Base-by-base conservation (phyloP, 2,329 filamentous ascomycete species). In the Alternaria arbusti region DNA sequence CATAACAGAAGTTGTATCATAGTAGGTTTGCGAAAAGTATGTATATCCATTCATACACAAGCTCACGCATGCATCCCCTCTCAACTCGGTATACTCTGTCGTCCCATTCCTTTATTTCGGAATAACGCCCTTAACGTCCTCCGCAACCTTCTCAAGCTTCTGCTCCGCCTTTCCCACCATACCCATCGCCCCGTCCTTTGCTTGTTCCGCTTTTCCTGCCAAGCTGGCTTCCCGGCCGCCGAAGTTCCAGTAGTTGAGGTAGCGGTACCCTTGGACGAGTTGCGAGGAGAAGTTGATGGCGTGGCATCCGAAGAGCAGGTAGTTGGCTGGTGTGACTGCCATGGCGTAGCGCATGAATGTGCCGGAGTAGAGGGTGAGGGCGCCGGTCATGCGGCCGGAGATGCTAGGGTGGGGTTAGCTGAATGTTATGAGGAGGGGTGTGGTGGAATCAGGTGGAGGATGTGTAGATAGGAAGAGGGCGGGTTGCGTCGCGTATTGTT, bases 311-410 rank as follows among this genome's bases (percentile, higher is more conserved):
- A 90, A 90, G 59, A 90, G 86, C 68, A 90, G 87, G 82, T 89
- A 90, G 82, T 90, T 90, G 73, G 83, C 84, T 44, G 88, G 88
- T 15, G 82, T 82, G 60, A 90, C 87, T 65, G 88, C 88, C 66
- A 90, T 77, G 62, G 88, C 82, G 82, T 90, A 90, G 77, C 88
- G 88, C 87, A 89, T 89, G 82, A 90, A 90, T 62, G 86, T 87
- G 50, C 78, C 86, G 23, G 86, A 86, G 83, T 90, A 90, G 77
- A 87, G 76, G 69, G 84, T 82, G 26, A 90, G 84, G 49, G 88
- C 86, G 71, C 79, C 82, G 60, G 88, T 90, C 87, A 90, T 90
- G 68, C 82, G 81, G 66, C 88, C 88, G 67, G 88, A 90, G 78
- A 90, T 90, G 72, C 88, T 90, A 64, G 25, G n/a, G 50, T 25